Conservation (phyloP, 805 yeast genomes). For the Cyberlindnera saturnus region DNA sequence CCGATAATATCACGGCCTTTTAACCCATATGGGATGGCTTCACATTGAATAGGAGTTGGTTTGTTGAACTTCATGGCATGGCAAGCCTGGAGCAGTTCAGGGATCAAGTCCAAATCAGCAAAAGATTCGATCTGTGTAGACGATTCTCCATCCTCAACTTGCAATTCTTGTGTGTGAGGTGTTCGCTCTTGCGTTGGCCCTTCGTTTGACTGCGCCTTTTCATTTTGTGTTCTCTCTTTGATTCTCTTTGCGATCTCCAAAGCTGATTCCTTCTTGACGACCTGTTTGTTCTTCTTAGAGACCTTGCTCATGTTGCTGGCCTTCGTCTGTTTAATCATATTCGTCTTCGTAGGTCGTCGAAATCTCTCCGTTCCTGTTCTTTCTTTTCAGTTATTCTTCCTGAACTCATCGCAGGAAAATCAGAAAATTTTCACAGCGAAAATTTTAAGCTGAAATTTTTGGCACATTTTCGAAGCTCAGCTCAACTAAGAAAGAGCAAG, state of each 20-base stretch:
- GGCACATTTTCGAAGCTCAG: background rate
- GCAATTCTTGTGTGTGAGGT: slow-evolving; percentile 9
- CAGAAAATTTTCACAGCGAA: background rate
- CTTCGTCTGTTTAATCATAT: background rate
- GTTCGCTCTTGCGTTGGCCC: slow-evolving; percentile 2
- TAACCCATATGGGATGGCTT: slow-evolving; percentile 85
- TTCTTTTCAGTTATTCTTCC: background rate
- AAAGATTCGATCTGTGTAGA: slow-evolving; percentile 34
- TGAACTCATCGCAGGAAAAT: slow-evolving; percentile 1
- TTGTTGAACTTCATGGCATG: slow-evolving; percentile 63
- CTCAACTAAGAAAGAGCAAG: background rate
- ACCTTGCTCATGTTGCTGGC: slow-evolving; percentile 4
- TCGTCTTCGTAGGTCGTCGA: background rate
- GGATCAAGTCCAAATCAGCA: slow-evolving; percentile 56
- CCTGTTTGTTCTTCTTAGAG: slow-evolving; percentile 21
- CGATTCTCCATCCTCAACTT: slow-evolving; percentile 19
- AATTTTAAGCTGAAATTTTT: slow-evolving; percentile 5
- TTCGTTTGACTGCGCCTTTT: slow-evolving; percentile 1
- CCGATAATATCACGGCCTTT: slow-evolving; percentile 93
- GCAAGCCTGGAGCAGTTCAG: slow-evolving; percentile 77
- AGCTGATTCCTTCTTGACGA: slow-evolving; percentile 29
- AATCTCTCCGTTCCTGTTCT: background rate
- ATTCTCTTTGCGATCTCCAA: slow-evolving; percentile 54
- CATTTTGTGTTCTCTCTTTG: slow-evolving; percentile 30
- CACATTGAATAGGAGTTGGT: slow-evolving; percentile 93